Evolutionary conservation across 257 asterid genomes (phyloP), one percentile per base, ranked within the genome.

Genomic region (Mentha longifolia): DNA sequence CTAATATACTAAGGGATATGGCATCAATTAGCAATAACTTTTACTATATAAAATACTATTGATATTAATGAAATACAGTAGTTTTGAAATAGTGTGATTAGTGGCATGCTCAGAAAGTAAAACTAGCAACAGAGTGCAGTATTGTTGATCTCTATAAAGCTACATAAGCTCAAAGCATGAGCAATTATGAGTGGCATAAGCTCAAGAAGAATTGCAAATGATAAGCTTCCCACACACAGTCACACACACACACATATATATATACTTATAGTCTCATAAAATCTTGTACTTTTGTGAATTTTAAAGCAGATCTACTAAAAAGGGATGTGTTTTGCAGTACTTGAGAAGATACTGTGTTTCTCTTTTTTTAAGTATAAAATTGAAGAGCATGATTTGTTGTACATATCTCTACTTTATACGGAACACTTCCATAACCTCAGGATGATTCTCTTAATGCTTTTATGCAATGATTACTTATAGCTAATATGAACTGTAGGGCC

Each of bases 91-190:
- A 45, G 51, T 13, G 12, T 45, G 10, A 45, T 45, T 13, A 45
- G 51, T 14, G 16, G 51, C 51, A 45, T 45, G 51, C 51, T 45
- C 16, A 45, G 51, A 45, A 45, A 45, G 51, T 45, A 45, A 45
- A 45, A 45, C 4, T 45, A 45, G 17, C n/a, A 45, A 45, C 17
- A 45, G 17, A 45, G 11, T 45, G 39, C 39, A 35, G 39, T 35
- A 35, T 35, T 35, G 7, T 35, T 35, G 8, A 35, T 35, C 39
- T 6, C 39, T 35, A 6, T 35, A 35, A 35, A 35, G 47, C 13
- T 12, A 42, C 47, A 42, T 42, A 49, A 49, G 11, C 57, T 10
- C 9, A 50, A 65, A 45, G 61, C 72, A 67, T 9, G 31, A 54
- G 52, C 39, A 54, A 20, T 54, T 25, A 55, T 68, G 15, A 43